Conservation (phyloP, 1,139 yeast species). For the Debaryomyces fabryi region DNA sequence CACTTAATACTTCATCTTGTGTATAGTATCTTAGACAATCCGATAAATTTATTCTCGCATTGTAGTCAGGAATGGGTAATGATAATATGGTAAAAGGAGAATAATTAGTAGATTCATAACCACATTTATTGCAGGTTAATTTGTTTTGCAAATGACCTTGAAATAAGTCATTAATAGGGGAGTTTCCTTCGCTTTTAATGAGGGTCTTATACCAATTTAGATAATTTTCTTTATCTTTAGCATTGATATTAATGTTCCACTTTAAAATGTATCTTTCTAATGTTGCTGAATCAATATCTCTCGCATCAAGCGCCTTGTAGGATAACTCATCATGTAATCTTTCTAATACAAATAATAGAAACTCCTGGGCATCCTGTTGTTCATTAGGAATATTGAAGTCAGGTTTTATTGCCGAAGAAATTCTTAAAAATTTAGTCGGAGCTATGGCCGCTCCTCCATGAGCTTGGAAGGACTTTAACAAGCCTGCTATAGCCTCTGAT, state of each 20-base stretch:
- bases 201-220: constrained; percentile 59
- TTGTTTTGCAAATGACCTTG: constrained; percentile 72
- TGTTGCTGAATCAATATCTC: constrained; percentile 12
- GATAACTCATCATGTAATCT: constrained; percentile 69
- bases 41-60: constrained; percentile 43
- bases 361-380: constrained; percentile 82
- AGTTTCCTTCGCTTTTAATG: constrained; percentile 58
- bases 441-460: constrained; percentile 66
- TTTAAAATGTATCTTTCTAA: constrained; percentile 31
- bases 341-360: constrained; percentile 65
- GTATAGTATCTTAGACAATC: constrained; percentile 71
- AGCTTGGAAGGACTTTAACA: constrained; percentile 46
- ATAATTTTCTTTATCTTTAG: constrained; percentile 51
- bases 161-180: constrained; percentile 64
- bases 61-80: constrained; percentile 60
- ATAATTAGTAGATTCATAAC: constrained; percentile 56
- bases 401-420: constrained; percentile 58
- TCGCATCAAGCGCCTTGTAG: constrained; percentile 17
- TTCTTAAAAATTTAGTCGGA: constrained; percentile 63
- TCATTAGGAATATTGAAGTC: constrained; percentile 68
- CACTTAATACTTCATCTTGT: constrained; percentile 66
- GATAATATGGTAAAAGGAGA: constrained; percentile 67
- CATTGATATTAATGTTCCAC: constrained; percentile 37
- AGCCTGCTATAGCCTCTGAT: constrained; percentile 49
- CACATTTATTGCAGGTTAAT: constrained; percentile 65